Percentiles rank a stretch among this genome's conserved stretches.
Conservation (phyloP, 805 yeast genomes). For the Candida tibetensis region DNA sequence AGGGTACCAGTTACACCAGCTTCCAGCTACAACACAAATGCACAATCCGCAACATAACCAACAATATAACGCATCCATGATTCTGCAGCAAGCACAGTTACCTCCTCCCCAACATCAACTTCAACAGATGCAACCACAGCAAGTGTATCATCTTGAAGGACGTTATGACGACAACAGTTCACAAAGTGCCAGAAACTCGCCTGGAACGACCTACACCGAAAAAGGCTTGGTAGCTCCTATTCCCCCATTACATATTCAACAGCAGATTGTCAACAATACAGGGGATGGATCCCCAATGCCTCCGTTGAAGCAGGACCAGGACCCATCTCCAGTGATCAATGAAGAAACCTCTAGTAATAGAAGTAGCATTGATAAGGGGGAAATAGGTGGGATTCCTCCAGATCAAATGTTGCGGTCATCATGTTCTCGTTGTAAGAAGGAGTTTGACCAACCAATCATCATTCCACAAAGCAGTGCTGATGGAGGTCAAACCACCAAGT, state of each 20-base stretch:
- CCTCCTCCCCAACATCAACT: constrained; percentile 2
- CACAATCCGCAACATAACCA: constrained; percentile 12
- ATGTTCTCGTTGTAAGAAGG: constrained; percentile 62
- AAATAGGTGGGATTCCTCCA: constrained; percentile 1
- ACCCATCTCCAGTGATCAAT: constrained; percentile 8
- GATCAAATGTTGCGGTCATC: constrained; percentile 17
- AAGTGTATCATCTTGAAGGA: constrained; percentile 12
- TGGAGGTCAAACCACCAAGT: constrained; percentile 22
- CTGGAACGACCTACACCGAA: constrained; percentile 9
- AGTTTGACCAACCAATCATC: constrained; percentile 45
- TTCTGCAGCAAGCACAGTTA: constrained; percentile 9
- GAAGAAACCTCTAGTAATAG: constrained; percentile 3
- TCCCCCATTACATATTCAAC: constrained; percentile 45
- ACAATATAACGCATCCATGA: constrained; percentile 4
- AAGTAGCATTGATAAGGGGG: neutral
- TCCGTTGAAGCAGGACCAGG: constrained; percentile 7
- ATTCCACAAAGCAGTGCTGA: constrained; percentile 24
- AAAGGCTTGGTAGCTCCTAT: constrained; percentile 29
- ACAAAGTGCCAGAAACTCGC: constrained; percentile 1
- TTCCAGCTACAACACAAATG: constrained; percentile 18
- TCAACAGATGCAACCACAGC: constrained; percentile 5
- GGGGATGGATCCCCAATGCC: constrained; percentile 2
- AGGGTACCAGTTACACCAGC: constrained; percentile 9
- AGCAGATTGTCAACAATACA: constrained; percentile 28
- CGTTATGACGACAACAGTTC: constrained; percentile 10